Evolutionary conservation across 2,329 filamentous ascomycete genomes (phyloP).

Genomic region (Cladosporium austrohemisphaericum): DNA sequence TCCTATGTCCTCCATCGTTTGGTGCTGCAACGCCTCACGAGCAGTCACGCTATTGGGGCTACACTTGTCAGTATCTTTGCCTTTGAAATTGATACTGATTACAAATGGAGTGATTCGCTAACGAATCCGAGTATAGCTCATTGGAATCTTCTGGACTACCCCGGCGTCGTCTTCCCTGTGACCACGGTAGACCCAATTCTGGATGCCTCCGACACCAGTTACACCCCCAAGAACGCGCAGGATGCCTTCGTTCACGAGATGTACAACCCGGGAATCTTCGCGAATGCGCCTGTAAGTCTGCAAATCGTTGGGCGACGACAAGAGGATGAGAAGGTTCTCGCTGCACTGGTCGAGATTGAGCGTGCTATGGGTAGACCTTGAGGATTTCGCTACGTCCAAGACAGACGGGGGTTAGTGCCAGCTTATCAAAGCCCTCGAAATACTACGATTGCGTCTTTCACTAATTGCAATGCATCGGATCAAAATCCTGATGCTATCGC

Average conservation of each 20-base stretch:
- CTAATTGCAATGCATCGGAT: too few relatives aligned
- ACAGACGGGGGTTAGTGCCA: too few relatives aligned
- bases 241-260: slow-evolving; percentile 54
- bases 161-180: slow-evolving; percentile 56
- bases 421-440: too few relatives aligned
- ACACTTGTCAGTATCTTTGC: slow-evolving; percentile 42
- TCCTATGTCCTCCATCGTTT: slow-evolving; percentile 58
- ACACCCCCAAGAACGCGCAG: slow-evolving; percentile 2
- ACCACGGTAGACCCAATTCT: slow-evolving; percentile 20
- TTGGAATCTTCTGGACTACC: slow-evolving; percentile 63
- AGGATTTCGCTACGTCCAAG: too few relatives aligned
- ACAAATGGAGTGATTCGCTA: not conserved
- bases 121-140: slow-evolving; percentile 44
- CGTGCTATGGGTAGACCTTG: not conserved
- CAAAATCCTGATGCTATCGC: too few relatives aligned
- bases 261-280: slow-evolving; percentile 41
- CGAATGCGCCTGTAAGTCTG: slow-evolving; percentile 49
- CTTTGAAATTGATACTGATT: not conserved
- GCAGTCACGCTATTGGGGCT: slow-evolving; percentile 58
- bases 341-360: slow-evolving; percentile 45
- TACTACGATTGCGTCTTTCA: too few relatives aligned
- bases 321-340: slow-evolving; percentile 53
- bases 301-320: slow-evolving; percentile 53
- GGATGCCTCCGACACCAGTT: slow-evolving; percentile 16
- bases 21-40: slow-evolving; percentile 52